Evolutionary conservation across 2,329 filamentous ascomycete genomes (phyloP).

Genomic region (Penicillium brevicompactum): DNA sequence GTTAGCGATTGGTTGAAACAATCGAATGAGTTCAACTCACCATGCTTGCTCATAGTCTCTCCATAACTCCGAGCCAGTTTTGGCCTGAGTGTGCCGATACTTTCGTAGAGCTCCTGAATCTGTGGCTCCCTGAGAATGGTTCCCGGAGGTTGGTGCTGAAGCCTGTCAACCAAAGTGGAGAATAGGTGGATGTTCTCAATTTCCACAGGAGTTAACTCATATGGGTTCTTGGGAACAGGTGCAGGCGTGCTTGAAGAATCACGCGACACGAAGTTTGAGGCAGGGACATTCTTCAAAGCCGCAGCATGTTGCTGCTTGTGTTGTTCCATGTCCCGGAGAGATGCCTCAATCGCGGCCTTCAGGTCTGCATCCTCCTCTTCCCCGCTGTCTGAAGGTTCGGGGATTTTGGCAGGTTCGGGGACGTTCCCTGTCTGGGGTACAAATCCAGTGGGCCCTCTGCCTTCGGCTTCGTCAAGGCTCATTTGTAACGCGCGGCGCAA

Average conservation of each 20-base stretch:
- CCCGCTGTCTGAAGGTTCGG: conserved; percentile 42
- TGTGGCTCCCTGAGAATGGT: conserved; percentile 96
- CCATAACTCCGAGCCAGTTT: conserved; percentile 95
- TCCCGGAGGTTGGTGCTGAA: conserved; percentile 92
- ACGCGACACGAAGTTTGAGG: conserved; percentile 52
- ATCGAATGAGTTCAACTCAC: conserved; percentile 52
- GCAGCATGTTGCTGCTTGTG: conserved; percentile 91
- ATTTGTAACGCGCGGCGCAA: conserved; percentile 91
- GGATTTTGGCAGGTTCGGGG: conserved; percentile 42
- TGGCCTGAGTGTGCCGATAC: conserved; percentile 87
- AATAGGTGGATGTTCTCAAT: conserved; percentile 98
- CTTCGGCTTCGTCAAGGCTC: conserved; percentile 92
- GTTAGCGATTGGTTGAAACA: conserved; percentile 1
- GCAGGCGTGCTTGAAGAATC: conserved; percentile 49
- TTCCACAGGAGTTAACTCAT: conserved; percentile 89
- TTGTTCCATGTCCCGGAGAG: conserved; percentile 94
- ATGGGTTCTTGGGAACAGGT: conserved; percentile 80
- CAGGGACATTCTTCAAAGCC: conserved; percentile 76
- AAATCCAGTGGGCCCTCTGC: conserved; percentile 69
- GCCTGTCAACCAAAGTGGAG: conserved; percentile 85
- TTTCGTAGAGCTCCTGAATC: conserved; percentile 97
- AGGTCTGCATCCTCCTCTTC: conserved; percentile 91
- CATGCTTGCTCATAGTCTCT: conserved; percentile 99
- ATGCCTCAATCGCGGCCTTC: conserved; percentile 93
- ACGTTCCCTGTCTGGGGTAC: conserved; percentile 62